These are phyloP conservation scores for Sporothrix pseudoabietina DNA, from an alignment of 2,329 filamentous ascomycete species.

Conservation along the genomic window DNA sequence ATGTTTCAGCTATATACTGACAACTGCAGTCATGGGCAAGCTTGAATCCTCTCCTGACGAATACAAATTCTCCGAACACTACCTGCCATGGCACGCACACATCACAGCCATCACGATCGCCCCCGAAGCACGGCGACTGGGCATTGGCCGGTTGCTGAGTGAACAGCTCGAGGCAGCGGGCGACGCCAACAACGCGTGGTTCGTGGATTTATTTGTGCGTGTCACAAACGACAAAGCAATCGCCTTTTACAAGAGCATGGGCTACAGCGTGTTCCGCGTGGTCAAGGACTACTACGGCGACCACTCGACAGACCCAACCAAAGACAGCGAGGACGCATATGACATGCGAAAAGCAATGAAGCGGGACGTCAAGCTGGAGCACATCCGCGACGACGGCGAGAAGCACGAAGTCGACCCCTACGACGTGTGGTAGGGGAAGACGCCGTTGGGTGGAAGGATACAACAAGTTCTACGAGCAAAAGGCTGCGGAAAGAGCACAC, in stretches of 20 bases:
- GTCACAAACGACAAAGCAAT: constrained; percentile 87
- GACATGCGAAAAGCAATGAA: constrained; percentile 94
- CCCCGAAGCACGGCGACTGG: constrained; percentile 79
- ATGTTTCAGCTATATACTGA: constrained; percentile 34
- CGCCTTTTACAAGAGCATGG: constrained; percentile 84
- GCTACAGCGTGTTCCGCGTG: constrained; percentile 85
- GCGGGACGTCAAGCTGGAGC: constrained; percentile 73
- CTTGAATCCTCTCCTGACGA: constrained; percentile 81
- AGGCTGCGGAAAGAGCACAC: neutral
- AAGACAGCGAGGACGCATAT: constrained; percentile 79
- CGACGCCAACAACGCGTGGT: constrained; percentile 84
- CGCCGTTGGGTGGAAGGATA: neutral
- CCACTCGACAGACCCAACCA: constrained; percentile 66
- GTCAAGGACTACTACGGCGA: constrained; percentile 94
- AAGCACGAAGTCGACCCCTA: constrained; percentile 74
- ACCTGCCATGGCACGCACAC: constrained; percentile 99
- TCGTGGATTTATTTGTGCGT: constrained; percentile 92
- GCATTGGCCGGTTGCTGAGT: constrained; percentile 82
- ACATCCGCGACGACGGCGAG: constrained; percentile 80
- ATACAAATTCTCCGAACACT: constrained; percentile 76
- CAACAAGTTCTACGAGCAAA: neutral
- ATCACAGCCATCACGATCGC: constrained; percentile 95
- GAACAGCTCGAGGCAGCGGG: constrained; percentile 79
- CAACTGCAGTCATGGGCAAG: constrained; percentile 83
- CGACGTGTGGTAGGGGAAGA: constrained; percentile 72